phyloP scores from a whole-genome alignment of 352 stramenopile species.

The Globisporangium takayamanum region DNA sequence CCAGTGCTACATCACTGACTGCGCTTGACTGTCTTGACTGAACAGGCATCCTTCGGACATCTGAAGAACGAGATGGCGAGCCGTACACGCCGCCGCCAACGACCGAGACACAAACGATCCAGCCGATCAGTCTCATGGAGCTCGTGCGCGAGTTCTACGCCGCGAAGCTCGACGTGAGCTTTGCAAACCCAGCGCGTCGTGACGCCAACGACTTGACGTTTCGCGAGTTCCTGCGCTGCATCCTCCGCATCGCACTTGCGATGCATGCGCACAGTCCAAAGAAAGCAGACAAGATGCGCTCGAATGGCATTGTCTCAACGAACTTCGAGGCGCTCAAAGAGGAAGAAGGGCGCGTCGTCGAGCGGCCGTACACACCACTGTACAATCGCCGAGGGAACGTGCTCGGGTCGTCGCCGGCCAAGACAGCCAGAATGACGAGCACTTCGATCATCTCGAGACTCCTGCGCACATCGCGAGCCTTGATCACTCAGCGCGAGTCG shows the following conservation, averaged over 20 bases:
- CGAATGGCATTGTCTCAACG: slow-evolving; percentile 37
- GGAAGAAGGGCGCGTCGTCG: slow-evolving; percentile 20
- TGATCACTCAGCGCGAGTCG: slow-evolving; percentile 20
- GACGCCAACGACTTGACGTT: slow-evolving; percentile 58
- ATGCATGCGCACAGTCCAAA: slow-evolving; percentile 40
- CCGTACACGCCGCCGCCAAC: slow-evolving; percentile 30
- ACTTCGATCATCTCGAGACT: slow-evolving; percentile 57
- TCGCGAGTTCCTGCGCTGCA: slow-evolving; percentile 63
- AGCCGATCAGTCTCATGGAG: slow-evolving; percentile 54
- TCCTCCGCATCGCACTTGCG: slow-evolving; percentile 58
- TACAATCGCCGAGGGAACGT: slow-evolving; percentile 56
- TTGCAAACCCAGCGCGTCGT: slow-evolving; percentile 37
- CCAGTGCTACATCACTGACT: neutral
- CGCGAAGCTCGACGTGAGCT: slow-evolving; percentile 68
- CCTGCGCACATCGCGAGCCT: slow-evolving; percentile 35
- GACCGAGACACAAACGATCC: slow-evolving; percentile 24
- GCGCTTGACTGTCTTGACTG: neutral
- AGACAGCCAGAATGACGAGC: slow-evolving; percentile 58
- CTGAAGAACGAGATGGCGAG: slow-evolving; percentile 43
- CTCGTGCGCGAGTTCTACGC: slow-evolving; percentile 67
- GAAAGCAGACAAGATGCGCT: slow-evolving; percentile 7
- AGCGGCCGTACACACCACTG: slow-evolving; percentile 25
- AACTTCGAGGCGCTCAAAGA: slow-evolving; percentile 52
- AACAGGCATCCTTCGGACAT: slow-evolving; percentile 43
- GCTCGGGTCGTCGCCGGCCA: slow-evolving; percentile 30